Base-by-base conservation (phyloP, 495 filamentous ascomycete genomes). In the Platismatia glauca region DNA sequence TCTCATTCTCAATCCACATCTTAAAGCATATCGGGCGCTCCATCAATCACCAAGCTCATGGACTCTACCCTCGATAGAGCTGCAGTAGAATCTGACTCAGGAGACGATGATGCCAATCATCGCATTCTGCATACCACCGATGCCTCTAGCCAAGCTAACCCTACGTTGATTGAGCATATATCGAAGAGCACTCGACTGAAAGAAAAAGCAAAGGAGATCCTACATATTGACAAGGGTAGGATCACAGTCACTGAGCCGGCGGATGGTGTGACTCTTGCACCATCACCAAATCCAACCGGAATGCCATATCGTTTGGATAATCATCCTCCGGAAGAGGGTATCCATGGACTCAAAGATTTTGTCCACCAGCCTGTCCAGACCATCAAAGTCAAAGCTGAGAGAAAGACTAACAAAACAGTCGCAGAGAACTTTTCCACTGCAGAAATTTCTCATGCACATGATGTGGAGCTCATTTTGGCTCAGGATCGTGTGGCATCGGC, bases 391-490 rank as follows among this genome's bases (percentile, higher is more conserved):
- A 59, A 53, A 16, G 61, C 71, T n/a, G 64, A 64, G 29, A 61
- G 63, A 15, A 62, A 62, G 38, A 62, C 68, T 33, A 62, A 60
- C 55, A 43, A 66, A 63, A 31, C 63, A 64, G 37, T 69, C 56
- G 46, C 68, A 60, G 58, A 67, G 57, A 62, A 69, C 60, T 59
- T 72, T 63, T 66, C 63, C 29, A 52, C 64, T 58, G 62, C 69
- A 66, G 65, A 61, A 58, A 52, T 74, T 55, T 13, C 69, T 41
- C 58, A 69, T 67, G 67, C 66, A 31, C 33, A 61, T 9, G 68
- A 74, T 20, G 67, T 74, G 16, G 66, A 71, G 37, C 64, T 75
- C 27, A 33, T 73, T 15, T 64, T 68, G 11, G 72, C 72, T 13
- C 60, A 70, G 18, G 65, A 71, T 57, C 50, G 59, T 24, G 15